phyloP scores from a whole-genome alignment of 2,329 filamentous ascomycete genomes.

The Fusarium nelsonii region DNA sequence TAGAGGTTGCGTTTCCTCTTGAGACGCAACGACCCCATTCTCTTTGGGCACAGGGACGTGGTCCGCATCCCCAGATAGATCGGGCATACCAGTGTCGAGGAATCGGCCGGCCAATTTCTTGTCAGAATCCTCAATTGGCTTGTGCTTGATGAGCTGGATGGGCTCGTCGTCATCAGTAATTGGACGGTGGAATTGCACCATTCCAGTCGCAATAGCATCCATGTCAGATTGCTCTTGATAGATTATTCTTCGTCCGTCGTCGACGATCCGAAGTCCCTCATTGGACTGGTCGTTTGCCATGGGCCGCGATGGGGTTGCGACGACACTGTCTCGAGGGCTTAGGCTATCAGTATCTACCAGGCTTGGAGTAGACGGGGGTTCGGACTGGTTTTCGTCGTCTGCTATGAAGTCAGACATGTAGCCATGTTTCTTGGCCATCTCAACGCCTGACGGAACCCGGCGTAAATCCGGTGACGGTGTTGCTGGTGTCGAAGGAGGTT shows the following conservation, averaged over 20 bases:
- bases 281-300: conserved; percentile 45
- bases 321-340: conserved; percentile 47
- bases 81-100: conserved; percentile 39
- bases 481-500: conserved; percentile 35
- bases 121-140: conserved; percentile 16
- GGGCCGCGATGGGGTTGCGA: conserved; percentile 45
- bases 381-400: conserved; percentile 49
- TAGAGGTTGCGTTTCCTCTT: conserved; percentile 12
- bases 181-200: conserved; percentile 43
- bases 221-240: conserved; percentile 46
- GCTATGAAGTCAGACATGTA: conserved; percentile 48
- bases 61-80: conserved; percentile 33
- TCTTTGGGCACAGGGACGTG: neutral
- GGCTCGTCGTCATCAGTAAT: conserved; percentile 42
- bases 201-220: conserved; percentile 42
- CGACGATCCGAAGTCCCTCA: conserved; percentile 46
- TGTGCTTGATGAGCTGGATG: conserved; percentile 42
- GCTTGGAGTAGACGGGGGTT: conserved; percentile 49
- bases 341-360: conserved; percentile 50
- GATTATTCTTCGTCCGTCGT: conserved; percentile 47
- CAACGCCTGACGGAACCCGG: conserved; percentile 47
- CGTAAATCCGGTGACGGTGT: conserved; percentile 33
- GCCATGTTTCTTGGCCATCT: conserved; percentile 47
- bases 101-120: conserved; percentile 25
- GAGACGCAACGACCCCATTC: neutral